phyloP scores from a whole-genome alignment of 345 rosid species.

The Ricinus communis region DNA sequence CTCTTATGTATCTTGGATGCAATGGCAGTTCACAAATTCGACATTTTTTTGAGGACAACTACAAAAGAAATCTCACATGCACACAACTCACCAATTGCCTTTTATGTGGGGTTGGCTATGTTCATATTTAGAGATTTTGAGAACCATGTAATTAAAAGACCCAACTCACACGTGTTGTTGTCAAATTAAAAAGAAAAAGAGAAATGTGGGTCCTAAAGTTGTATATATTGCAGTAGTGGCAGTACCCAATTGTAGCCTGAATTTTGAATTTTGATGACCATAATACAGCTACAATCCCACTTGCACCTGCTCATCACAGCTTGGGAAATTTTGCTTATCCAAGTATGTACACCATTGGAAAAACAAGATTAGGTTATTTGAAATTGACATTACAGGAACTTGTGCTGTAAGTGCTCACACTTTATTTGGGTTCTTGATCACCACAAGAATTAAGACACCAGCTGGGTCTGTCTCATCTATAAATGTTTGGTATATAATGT shows the following conservation, averaged over 20 bases:
- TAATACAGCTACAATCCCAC: conserved; percentile 39
- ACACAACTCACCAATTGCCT: conserved; percentile 30
- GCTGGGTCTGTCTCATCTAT: background rate
- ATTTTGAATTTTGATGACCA: conserved; percentile 18
- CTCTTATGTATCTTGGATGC: background rate
- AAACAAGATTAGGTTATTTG: background rate
- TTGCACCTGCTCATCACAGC: conserved; percentile 25
- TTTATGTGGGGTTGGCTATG: conserved; percentile 13
- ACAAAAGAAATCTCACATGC: conserved; percentile 26
- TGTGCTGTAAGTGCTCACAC: background rate
- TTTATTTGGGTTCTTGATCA: conserved; percentile 3
- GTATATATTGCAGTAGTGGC: background rate
- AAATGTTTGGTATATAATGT: too few relatives aligned
- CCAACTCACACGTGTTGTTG: conserved; percentile 37
- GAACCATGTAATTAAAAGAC: conserved; percentile 14
- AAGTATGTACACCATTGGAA: too few relatives aligned
- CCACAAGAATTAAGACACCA: background rate
- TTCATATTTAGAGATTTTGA: conserved; percentile 13
- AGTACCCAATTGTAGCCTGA: conserved; percentile 21
- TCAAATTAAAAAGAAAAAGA: conserved; percentile 20
- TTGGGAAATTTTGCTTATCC: conserved; percentile 6
- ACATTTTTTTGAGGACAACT: background rate
- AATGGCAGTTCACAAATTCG: background rate
- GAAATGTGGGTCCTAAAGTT: conserved; percentile 12
- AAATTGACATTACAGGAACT: conserved; percentile 8